A percentile compares a stretch with the other conserved stretches of the same genome.
Evolutionary conservation across 768 basidiomycete genomes (phyloP).

Genomic region (Obba rivulosa): DNA sequence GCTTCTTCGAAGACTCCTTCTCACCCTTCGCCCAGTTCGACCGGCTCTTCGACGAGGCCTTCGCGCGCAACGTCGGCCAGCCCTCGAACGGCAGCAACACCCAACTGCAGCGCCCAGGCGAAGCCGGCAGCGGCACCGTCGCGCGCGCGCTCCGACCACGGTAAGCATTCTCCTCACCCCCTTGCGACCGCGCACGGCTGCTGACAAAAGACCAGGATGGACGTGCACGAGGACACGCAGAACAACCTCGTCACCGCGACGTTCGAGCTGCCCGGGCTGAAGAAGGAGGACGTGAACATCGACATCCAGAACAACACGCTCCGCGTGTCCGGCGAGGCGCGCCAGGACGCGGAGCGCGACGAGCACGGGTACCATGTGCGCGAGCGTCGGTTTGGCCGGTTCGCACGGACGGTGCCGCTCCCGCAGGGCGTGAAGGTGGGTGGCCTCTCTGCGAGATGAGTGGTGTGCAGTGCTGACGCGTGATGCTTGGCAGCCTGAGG

Average conservation of each 20-base stretch:
- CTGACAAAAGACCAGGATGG: conserved; percentile 36
- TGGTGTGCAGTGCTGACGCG: background rate
- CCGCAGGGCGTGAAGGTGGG: conserved; percentile 22
- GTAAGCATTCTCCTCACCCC: background rate
- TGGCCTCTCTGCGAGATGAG: conserved; percentile 1
- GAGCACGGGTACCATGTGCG: conserved; percentile 30
- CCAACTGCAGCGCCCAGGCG: background rate
- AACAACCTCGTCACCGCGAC: conserved; percentile 45
- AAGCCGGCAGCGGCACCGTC: background rate
- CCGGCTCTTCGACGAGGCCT: conserved; percentile 9
- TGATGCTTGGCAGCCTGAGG: conserved; percentile 14
- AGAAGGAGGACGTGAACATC: conserved; percentile 45
- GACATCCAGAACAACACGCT: conserved; percentile 47
- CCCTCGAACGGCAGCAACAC: background rate
- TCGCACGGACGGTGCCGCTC: conserved; percentile 21
- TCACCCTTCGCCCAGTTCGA: conserved; percentile 14
- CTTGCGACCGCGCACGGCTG: background rate
- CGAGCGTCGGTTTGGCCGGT: conserved; percentile 25
- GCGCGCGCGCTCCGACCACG: conserved; percentile 1
- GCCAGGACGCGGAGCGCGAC: conserved; percentile 26
- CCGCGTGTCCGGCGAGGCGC: conserved; percentile 45
- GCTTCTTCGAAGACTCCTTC: conserved; percentile 14
- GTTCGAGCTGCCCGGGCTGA: conserved; percentile 55
- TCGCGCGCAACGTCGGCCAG: background rate
- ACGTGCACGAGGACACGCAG: conserved; percentile 45